Evolutionary conservation across 306 rosid species (phyloP), one percentile per base, ranked within the genome.

Genomic region (Lathyrus oleraceus): DNA sequence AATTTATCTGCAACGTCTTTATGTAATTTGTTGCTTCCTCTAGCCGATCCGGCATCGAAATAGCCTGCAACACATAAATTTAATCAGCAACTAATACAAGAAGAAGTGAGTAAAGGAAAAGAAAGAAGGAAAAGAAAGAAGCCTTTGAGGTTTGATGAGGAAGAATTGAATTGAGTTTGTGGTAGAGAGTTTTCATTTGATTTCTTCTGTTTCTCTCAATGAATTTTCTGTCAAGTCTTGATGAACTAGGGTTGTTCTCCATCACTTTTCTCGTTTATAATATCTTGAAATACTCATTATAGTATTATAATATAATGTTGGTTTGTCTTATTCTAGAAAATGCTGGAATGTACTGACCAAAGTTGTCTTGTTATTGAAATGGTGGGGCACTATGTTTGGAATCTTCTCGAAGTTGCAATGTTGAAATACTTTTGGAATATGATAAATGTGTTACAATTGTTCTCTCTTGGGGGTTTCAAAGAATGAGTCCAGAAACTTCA

Each of bases 1-100:
- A 11, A 30, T 83, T 78, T 1, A 73, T 68, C 64, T 88, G 90
- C 7, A 83, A 52, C 78, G 75, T 86, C 77, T 85, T 91, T 39
- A 91, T 86, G 81, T 91, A 85, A 8, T 65, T 85, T 52, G 84
- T 84, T 7, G 95, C 95, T 71, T 86, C 90, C 11, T 71, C 84
- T 16, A 88, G 56, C 63, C 85, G 90, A 81, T 83, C 87, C 13
- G 86, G 81, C 58, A 80, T 19, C 13, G 95, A 78, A 62, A 40
- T 61, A 1, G 21, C 75, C 65, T 88, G 70, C 78, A 60, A 2
- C 20, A 53, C 8, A 70, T 70, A 32, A 73, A 56, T 14, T 13
- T 25, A 25, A 56, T 56, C 7, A 13, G 10, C 1, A 19, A 53
- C n/a, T 47, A 6, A 47, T 8, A 14, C 4, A 48, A 10, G n/a